Conservation (phyloP, 2,329 filamentous ascomycete genomes). For the Tolypocladium pustulatum region DNA sequence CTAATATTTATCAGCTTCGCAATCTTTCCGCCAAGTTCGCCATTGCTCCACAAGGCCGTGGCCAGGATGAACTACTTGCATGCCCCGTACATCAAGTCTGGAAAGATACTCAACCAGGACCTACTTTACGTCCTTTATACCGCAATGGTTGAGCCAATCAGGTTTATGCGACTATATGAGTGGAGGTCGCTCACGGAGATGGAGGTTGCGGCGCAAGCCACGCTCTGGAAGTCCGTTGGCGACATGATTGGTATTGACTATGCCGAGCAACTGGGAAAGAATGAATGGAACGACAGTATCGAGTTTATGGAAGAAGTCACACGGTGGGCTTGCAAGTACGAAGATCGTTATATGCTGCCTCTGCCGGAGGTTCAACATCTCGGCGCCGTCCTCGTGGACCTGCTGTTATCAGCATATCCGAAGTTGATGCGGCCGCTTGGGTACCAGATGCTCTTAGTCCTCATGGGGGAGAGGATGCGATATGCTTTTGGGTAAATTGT, state of each 20-base stretch:
- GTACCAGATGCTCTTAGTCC: constrained; percentile 39
- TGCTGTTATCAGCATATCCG: constrained; percentile 49
- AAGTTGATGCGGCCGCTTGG: constrained; percentile 32
- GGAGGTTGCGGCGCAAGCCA: constrained; percentile 56
- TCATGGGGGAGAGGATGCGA: constrained; percentile 55
- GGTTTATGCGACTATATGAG: constrained; percentile 56
- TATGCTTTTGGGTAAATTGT: constrained; percentile 50
- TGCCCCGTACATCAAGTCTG: constrained; percentile 21
- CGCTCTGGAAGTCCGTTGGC: constrained; percentile 62
- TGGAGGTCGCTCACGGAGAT: constrained; percentile 59
- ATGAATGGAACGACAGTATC: constrained; percentile 36
- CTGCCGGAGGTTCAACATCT: constrained; percentile 35
- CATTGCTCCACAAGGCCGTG: constrained; percentile 22
- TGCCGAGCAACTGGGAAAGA: constrained; percentile 21
- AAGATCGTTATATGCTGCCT: constrained; percentile 47
- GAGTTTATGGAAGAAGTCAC: constrained; percentile 40
- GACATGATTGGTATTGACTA: constrained; percentile 58
- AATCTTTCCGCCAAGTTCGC: constrained; percentile 16
- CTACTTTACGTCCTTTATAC: constrained; percentile 35
- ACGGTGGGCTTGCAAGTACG: constrained; percentile 44
- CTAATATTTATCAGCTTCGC: constrained; percentile 13
- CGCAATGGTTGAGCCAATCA: constrained; percentile 54
- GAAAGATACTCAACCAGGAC: constrained; percentile 26
- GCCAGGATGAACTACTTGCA: constrained; percentile 30
- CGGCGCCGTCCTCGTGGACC: constrained; percentile 47